Percentiles rank a stretch among this genome's conserved stretches.
These are phyloP conservation scores for Fusarium subtropicale DNA, from an alignment of 2,329 filamentous ascomycete genomes.

Conservation along the genomic window DNA sequence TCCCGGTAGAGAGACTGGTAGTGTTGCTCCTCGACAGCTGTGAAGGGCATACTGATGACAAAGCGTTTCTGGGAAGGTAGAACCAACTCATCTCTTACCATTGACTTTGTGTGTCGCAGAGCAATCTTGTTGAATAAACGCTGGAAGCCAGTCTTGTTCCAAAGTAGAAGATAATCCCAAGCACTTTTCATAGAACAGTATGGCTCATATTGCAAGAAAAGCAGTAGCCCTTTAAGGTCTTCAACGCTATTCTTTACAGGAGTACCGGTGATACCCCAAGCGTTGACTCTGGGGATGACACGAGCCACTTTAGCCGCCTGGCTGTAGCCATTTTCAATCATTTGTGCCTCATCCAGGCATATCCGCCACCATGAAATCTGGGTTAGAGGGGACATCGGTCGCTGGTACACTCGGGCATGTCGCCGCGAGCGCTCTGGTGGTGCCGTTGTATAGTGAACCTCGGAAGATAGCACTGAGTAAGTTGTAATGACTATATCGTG, in stretches of 20 bases:
- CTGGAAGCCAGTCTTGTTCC: slow-evolving; percentile 73
- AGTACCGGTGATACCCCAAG: slow-evolving; percentile 91
- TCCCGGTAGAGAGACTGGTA: slow-evolving; percentile 81
- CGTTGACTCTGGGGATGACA: slow-evolving; percentile 83
- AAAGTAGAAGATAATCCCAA: slow-evolving; percentile 75
- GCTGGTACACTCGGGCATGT: slow-evolving; percentile 72
- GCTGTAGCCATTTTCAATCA: slow-evolving; percentile 90
- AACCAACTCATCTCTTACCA: slow-evolving; percentile 80
- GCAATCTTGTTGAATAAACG: slow-evolving; percentile 77
- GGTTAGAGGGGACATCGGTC: slow-evolving; percentile 79
- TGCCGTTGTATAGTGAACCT: slow-evolving; percentile 80
- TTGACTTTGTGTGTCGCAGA: slow-evolving; percentile 86
- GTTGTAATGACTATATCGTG: slow-evolving; percentile 73
- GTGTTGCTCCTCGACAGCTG: slow-evolving; percentile 88
- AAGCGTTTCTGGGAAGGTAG: slow-evolving; percentile 87
- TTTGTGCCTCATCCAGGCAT: slow-evolving; percentile 83
- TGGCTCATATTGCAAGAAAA: slow-evolving; percentile 84
- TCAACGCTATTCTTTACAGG: slow-evolving; percentile 82
- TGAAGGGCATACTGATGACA: slow-evolving; percentile 91
- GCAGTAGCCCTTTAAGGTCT: slow-evolving; percentile 83
- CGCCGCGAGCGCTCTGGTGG: slow-evolving; percentile 77
- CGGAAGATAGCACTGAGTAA: slow-evolving; percentile 77
- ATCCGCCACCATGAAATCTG: slow-evolving; percentile 90
- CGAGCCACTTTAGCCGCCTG: slow-evolving; percentile 84
- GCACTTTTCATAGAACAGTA: slow-evolving; percentile 72